Base-by-base conservation (phyloP, 768 basidiomycete species). In the Russula sp. region DNA sequence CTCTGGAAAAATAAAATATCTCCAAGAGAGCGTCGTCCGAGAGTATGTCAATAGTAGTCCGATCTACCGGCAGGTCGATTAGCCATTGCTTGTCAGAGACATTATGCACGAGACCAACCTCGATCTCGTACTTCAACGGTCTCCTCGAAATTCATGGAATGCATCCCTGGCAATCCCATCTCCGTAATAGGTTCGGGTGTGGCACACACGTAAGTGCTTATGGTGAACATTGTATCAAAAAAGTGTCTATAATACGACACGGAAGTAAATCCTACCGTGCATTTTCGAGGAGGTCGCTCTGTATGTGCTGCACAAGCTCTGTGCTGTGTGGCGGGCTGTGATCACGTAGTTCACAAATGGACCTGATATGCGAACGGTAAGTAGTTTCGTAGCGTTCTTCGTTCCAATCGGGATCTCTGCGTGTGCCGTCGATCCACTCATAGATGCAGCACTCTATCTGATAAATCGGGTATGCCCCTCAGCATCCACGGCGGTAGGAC, bases 391-490 rank as follows among this genome's bases (percentile, higher is more conserved):
- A 47, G 5, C 18, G 51, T 5, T 20, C 8, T 7, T 39, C 45
- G 0, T 46, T 22, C 59, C 59, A 54, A 5, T 11, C 10, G 11
- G 51, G 39, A 0, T 36, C 36, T 10, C 20, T 38, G 9, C 52
- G 25, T 11, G 45, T 60, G 3, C 59, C 59, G 22, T 45, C 38
- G n/a, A 18, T 36, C 59, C 59, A 60, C 43, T 60, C 59, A 10
- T 60, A 35, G 25, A 60, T 46, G 18, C 59, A 60, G 38, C 59
- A 54, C 34, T 60, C 43, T 13, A 60, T 46, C 59, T 54, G 29
- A n/a, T 22, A 25, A 34, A 43, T 2, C 16, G 18, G 11, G 39
- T n/a, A 41, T 5, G 25, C 4, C 9, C 8, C 10, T 55, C 54
- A 43, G 42, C 4, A 34, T 41, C n/a, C 42, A 20, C 10, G 7